These are phyloP conservation scores for Ascocoryne sarcoides DNA, from an alignment of 2,329 filamentous ascomycete species.

Conservation along the genomic window DNA sequence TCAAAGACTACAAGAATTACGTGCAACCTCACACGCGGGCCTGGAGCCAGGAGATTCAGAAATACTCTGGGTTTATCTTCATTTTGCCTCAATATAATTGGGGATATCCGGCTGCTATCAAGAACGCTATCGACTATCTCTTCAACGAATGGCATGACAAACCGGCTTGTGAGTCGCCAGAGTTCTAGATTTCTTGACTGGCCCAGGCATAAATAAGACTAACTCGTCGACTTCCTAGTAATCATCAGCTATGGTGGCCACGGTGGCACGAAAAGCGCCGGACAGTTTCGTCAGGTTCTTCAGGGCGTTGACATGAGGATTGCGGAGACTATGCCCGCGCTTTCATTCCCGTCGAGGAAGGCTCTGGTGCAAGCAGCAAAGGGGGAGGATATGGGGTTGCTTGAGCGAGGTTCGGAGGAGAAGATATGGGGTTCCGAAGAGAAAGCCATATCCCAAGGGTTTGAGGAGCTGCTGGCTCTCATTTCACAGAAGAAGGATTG, in stretches of 20 bases:
- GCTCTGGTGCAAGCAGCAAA: conserved; percentile 14
- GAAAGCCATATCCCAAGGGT: too few relatives aligned
- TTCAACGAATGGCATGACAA: conserved; percentile 39
- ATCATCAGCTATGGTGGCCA: conserved; percentile 38
- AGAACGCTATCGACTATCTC: conserved; percentile 41
- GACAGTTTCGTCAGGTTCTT: conserved; percentile 28
- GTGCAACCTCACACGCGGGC: conserved; percentile 28
- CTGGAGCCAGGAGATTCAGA: conserved; percentile 31
- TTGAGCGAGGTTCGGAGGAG: too few relatives aligned
- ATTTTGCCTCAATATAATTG: conserved; percentile 38
- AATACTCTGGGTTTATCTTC: conserved; percentile 33
- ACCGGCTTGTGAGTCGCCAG: too few relatives aligned
- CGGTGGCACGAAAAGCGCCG: conserved; percentile 32
- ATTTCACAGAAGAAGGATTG: too few relatives aligned
- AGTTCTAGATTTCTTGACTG: too few relatives aligned
- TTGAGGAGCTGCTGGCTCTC: too few relatives aligned
- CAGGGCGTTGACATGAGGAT: conserved; percentile 30
- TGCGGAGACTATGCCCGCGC: conserved; percentile 22
- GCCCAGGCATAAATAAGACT: too few relatives aligned
- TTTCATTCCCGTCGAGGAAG: conserved; percentile 26
- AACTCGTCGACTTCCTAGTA: too few relatives aligned
- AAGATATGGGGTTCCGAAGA: too few relatives aligned
- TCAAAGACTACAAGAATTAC: conserved; percentile 26
- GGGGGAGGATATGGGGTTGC: conserved; percentile 27
- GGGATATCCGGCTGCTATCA: conserved; percentile 35